Evolutionary conservation across 768 basidiomycete species (phyloP).

Genomic region (Tubosaeta sp.): DNA sequence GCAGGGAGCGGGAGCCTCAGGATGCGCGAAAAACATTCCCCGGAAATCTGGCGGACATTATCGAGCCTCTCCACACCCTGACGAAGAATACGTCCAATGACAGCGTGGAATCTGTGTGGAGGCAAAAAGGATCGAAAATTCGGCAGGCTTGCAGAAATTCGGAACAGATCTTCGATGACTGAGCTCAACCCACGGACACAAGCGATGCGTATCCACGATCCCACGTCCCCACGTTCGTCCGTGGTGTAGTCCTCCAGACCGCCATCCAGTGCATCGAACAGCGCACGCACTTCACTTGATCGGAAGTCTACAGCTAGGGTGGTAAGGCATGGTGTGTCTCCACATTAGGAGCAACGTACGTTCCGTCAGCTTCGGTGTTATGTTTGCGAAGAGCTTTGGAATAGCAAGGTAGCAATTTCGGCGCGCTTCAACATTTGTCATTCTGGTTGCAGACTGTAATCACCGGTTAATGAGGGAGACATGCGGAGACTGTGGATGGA

Average conservation of each 20-base stretch:
- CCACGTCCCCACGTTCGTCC: slow-evolving; percentile 95
- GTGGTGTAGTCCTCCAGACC: slow-evolving; percentile 87
- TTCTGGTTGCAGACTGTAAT: slow-evolving; percentile 31
- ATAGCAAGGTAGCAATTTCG: slow-evolving; percentile 49
- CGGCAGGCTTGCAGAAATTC: slow-evolving; percentile 36
- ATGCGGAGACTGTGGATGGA: slow-evolving; percentile 20
- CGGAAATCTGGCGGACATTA: slow-evolving; percentile 81
- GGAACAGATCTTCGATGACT: slow-evolving; percentile 49
- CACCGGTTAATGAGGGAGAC: slow-evolving; percentile 15
- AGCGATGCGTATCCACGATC: slow-evolving; percentile 88
- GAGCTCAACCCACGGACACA: slow-evolving; percentile 64
- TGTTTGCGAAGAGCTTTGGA: slow-evolving; percentile 43
- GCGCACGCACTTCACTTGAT: slow-evolving; percentile 38
- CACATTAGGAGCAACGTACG: slow-evolving; percentile 37
- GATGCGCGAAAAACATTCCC: slow-evolving; percentile 52
- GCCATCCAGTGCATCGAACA: slow-evolving; percentile 55
- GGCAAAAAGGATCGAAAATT: slow-evolving; percentile 60
- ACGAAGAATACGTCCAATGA: slow-evolving; percentile 70
- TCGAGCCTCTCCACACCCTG: slow-evolving; percentile 90
- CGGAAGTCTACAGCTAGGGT: slow-evolving; percentile 41
- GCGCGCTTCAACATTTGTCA: slow-evolving; percentile 53
- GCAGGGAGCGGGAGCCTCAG: slow-evolving; percentile 44
- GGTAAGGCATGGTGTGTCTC: slow-evolving; percentile 8
- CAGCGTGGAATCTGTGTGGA: slow-evolving; percentile 48
- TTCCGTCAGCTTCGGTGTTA: slow-evolving; percentile 38